Evolutionary conservation across 805 yeast genomes (phyloP).

Genomic region (Saturnispora zaruensis): DNA sequence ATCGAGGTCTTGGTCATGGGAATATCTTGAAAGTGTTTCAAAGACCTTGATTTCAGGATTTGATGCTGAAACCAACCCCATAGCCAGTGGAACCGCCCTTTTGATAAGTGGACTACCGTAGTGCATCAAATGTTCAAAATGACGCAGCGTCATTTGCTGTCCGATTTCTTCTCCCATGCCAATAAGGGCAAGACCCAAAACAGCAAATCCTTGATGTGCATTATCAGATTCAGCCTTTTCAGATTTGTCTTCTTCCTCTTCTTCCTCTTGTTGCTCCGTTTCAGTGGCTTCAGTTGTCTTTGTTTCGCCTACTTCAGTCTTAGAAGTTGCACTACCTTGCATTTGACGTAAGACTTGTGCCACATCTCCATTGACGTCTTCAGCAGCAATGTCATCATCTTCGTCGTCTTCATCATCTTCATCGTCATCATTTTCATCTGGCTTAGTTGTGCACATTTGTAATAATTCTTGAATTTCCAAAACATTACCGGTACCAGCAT

Average conservation of each 20-base stretch:
- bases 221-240: constrained; percentile 36
- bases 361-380: constrained; percentile 22
- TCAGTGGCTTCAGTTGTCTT: constrained; percentile 20
- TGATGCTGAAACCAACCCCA: constrained; percentile 89
- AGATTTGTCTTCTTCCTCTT: constrained; percentile 28
- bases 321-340: constrained; percentile 16
- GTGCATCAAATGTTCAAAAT: constrained; percentile 95
- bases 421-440: constrained; percentile 45
- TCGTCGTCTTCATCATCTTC: constrained; percentile 50
- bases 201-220: constrained; percentile 77
- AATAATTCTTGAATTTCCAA: constrained; percentile 85
- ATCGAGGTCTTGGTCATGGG: constrained; percentile 90
- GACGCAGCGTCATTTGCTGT: constrained; percentile 94
- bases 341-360: constrained; percentile 22
- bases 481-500: constrained; percentile 97
- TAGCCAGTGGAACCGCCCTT: constrained; percentile 95
- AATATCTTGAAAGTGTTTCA: constrained; percentile 90
- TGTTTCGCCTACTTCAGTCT: constrained; percentile 23
- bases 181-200: constrained; percentile 85
- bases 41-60: constrained; percentile 96
- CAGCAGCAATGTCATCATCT: constrained; percentile 21
- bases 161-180: constrained; percentile 99
- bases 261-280: constrained; percentile 27
- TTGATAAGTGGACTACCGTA: constrained; percentile 88
- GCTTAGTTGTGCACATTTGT: constrained; percentile 77